These are phyloP conservation scores for Physocladia obscura DNA, from an alignment of 192 early-diverging fungal genomes.

Conservation along the genomic window DNA sequence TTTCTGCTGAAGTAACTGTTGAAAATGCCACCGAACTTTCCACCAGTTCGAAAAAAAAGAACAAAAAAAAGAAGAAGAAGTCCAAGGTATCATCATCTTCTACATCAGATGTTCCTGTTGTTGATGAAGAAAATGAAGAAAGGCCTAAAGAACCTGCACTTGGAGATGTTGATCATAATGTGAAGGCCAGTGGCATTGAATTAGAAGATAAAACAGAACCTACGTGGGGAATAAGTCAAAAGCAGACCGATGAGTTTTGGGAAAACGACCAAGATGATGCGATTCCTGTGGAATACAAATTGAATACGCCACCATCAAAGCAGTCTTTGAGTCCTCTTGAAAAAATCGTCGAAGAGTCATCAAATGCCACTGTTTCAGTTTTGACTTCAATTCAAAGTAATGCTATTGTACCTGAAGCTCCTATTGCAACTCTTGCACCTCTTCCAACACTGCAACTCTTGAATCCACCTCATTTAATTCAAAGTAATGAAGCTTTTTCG, in stretches of 20 bases:
- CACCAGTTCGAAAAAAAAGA: constrained; percentile 26
- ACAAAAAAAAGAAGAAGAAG: constrained; percentile 25
- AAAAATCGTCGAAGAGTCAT: background rate
- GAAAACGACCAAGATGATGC: background rate
- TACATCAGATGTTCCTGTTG: too few relatives aligned
- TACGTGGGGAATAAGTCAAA: background rate
- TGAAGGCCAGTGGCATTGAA: background rate
- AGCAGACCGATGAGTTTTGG: background rate
- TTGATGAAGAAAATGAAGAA: background rate
- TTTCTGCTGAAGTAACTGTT: background rate
- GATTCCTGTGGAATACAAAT: background rate
- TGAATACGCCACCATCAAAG: background rate
- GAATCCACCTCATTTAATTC: background rate
- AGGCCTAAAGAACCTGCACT: background rate
- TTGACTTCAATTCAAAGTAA: background rate
- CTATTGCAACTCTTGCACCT: background rate
- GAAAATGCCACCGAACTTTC: background rate
- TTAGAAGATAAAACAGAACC: background rate
- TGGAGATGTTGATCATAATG: background rate
- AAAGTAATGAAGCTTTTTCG: background rate
- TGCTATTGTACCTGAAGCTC: background rate
- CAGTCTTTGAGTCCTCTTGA: background rate
- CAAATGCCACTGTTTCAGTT: background rate
- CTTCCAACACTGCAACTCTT: background rate
- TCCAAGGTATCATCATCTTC: background rate